Evolutionary conservation across 106 monocot species (phyloP), one percentile per base, ranked within the genome.

Genomic region (Acorus calamus): DNA sequence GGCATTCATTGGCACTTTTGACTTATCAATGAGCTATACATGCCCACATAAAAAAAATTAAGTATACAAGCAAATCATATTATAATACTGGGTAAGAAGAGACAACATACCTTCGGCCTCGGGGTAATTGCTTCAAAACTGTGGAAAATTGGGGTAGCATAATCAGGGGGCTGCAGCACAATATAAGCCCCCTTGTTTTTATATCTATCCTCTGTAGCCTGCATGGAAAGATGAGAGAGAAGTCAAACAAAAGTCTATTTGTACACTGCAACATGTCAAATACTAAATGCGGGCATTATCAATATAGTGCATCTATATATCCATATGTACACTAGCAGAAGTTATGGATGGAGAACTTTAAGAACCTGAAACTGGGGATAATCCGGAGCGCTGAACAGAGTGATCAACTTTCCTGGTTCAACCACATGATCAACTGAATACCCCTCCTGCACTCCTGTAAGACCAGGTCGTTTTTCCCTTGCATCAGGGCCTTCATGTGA

Each of bases 401-500:
- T 96, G 51, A 96, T 79, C 44, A 91, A 63, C 63, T 87, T 84
- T 42, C 94, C 94, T 28, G 90, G 91, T 65, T 82, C 77, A 3
- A 90, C 94, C 44, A 76, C 79, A 66, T 96, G 94, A 64, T 96
- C 94, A 44, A 96, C 79, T 43, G 94, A 85, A 68, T 87, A 96
- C 10, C 94, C 94, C 50, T 82, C 58, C 11, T 91, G 71, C 84
- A 96, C 91, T 52, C 80, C 90, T n/a, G 52, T 64, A 7, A 90
- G 71, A 59, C 87, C 87, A 65, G 69, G 70, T 47, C 94, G 65
- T 57, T 96, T 96, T 54, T 80, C 80, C 69, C 94, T 82, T 72
- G 94, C 94, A 77, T 96, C 94, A 8, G 94, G 94, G n/a, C 94
- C 94, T 80, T 96, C 94, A 67, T 96, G 94, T 50, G 94, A 96